Base-by-base conservation (phyloP, 1,139 yeast species). In the Saccharomyces pastorianus region DNA sequence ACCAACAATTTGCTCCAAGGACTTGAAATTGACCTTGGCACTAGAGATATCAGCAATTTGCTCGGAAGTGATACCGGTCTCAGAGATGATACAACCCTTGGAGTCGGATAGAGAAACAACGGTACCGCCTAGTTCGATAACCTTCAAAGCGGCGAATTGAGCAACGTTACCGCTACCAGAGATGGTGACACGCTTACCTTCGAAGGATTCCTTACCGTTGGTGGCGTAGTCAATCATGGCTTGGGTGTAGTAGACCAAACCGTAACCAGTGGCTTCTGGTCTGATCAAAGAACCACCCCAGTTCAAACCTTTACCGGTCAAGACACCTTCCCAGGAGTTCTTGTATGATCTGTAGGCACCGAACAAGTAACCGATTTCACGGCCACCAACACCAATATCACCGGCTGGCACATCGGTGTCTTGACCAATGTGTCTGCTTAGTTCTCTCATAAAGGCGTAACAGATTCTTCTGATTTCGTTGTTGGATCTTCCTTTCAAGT, bases 271-370 rank as follows among this genome's bases (percentile, higher is more conserved):
- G 63, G 99, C 99, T 82, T 93, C 99, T 63, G 98, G 96, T 78
- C 99, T 88, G 76, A 93, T 90, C 73, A 91, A 82, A 67, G 98
- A 91, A 71, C 98, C 99, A 82, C 99, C 99, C 96, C 97, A 93
- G 73, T 85, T 77, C 71, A 90, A 81, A 70, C 97, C 98, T 80
- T 93, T 93, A 77, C 99, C 98, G 71, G 99, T 93, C 68, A 93
- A 81, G 55, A 91, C 93, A 82, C 98, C 98, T 72, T 93, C 93
- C 86, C 91, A 93, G 72, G 85, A 81, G 84, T 93, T 91, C 76
- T 81, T 86, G 84, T 82, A 81, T 71, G 82, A 80, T 82, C 90
- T 89, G 89, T 88, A 93, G 64, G 96, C 96, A 78, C 99, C 99
- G 69, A 89, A 93, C 71, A 93, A 77, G 87, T 76, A 91, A 67